phyloP scores from a whole-genome alignment of 495 filamentous ascomycete species.

The Penicillium bialowiezense region DNA sequence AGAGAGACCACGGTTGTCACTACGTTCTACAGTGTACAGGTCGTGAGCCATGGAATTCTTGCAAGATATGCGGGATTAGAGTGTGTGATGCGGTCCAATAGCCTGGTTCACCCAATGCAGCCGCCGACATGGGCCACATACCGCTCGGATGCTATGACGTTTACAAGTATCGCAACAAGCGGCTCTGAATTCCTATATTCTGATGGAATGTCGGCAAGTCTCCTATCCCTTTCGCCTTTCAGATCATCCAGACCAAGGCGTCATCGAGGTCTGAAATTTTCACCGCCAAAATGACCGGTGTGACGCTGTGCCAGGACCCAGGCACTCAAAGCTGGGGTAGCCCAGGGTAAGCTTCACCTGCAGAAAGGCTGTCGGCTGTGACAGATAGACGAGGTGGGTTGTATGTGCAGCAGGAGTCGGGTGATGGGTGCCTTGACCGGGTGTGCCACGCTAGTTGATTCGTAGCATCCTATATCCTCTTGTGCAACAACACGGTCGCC shows the following conservation, averaged over 20 bases:
- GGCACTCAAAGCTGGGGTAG: not conserved
- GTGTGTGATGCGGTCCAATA: too few relatives aligned
- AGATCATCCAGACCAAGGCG: too few relatives aligned
- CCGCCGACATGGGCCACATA: not conserved
- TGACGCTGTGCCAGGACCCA: not conserved
- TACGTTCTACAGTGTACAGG: too few relatives aligned
- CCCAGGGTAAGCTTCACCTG: conserved; percentile 1
- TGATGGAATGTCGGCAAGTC: not conserved
- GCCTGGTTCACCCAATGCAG: not conserved
- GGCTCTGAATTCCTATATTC: too few relatives aligned
- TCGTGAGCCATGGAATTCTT: too few relatives aligned
- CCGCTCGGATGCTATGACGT: not conserved
- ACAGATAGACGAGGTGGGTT: not conserved
- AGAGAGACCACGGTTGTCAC: too few relatives aligned
- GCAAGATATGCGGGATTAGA: too few relatives aligned
- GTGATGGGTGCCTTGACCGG: conserved; percentile 10
- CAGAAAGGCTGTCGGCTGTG: conserved; percentile 5
- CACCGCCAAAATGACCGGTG: not conserved
- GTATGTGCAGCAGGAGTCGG: conserved; percentile 15
- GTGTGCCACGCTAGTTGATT: not conserved
- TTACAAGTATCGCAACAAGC: too few relatives aligned
- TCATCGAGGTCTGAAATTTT: not conserved
- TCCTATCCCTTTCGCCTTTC: too few relatives aligned
- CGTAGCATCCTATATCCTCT: not conserved
- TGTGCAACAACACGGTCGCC: too few relatives aligned